A percentile compares a stretch with the other conserved stretches of the same genome.
These are phyloP conservation scores for Liriodendron chinense DNA, from an alignment of 164 flowering plant genomes.

Conservation along the genomic window DNA sequence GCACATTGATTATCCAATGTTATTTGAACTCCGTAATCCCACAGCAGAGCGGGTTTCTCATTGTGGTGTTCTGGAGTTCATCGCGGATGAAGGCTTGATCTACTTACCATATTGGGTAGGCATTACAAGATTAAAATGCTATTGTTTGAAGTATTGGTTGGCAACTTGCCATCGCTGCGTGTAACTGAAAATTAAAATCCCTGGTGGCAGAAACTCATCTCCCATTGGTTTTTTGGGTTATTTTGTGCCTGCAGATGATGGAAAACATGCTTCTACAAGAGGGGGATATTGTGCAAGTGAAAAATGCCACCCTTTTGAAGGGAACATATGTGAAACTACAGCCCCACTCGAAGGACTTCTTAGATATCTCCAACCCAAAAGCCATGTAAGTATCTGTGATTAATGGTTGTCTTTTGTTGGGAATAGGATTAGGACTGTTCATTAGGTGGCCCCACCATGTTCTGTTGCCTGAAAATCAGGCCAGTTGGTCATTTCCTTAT, in stretches of 20 bases:
- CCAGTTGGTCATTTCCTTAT: not conserved
- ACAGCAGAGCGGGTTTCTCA: conserved; percentile 79
- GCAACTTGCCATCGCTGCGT: not conserved
- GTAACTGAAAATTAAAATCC: not conserved
- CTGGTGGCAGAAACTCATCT: not conserved
- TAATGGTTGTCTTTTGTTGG: not conserved
- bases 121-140: not conserved
- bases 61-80: conserved; percentile 96
- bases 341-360: conserved; percentile 92
- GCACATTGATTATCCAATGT: conserved; percentile 93
- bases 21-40: conserved; percentile 83
- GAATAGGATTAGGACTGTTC: not conserved
- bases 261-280: conserved; percentile 90
- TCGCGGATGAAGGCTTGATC: conserved; percentile 97
- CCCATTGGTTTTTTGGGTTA: not conserved
- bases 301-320: conserved; percentile 87
- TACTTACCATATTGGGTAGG: conserved; percentile 35
- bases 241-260: conserved; percentile 66
- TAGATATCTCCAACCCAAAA: conserved; percentile 97
- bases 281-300: conserved; percentile 82
- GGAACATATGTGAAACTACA: conserved; percentile 94
- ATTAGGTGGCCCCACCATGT: not conserved
- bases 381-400: conserved; percentile 66
- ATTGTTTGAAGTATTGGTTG: not conserved
- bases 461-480: too few relatives aligned